Evolutionary conservation across 2,329 filamentous ascomycete species (phyloP).

Genomic region (Paecilomyces variotii): DNA sequence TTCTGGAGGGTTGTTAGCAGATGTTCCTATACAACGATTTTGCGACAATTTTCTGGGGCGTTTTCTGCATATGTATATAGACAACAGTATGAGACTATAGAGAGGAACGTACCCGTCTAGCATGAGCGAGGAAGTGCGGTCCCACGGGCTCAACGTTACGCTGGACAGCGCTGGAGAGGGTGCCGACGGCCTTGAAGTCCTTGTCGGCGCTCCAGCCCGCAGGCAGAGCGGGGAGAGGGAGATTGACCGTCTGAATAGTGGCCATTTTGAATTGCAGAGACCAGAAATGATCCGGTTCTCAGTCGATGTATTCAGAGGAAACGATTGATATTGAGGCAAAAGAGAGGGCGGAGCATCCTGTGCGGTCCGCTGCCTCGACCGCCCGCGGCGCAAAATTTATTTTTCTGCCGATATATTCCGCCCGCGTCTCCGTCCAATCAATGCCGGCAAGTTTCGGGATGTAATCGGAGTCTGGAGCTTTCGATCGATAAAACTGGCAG

Average conservation of each 20-base stretch:
- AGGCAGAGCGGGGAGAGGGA: constrained; percentile 64
- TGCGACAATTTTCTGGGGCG: too few relatives aligned
- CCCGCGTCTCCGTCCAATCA: constrained; percentile 18
- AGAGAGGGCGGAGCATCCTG: neutral
- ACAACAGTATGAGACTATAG: neutral
- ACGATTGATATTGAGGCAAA: neutral
- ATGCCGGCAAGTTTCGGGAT: constrained; percentile 15
- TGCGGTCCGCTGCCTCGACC: neutral
- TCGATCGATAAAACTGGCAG: neutral
- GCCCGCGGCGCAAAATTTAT: constrained; percentile 15
- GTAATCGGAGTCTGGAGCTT: neutral
- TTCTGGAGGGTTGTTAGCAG: constrained; percentile 36
- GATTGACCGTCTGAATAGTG: constrained; percentile 2
- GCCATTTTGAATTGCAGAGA: constrained; percentile 4
- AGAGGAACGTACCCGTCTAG: constrained; percentile 62
- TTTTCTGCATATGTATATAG: too few relatives aligned
- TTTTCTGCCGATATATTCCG: constrained; percentile 27
- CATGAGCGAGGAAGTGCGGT: constrained; percentile 95
- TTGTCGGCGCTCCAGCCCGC: constrained; percentile 75
- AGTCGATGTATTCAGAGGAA: neutral
- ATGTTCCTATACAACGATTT: neutral
- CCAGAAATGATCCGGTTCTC: neutral
- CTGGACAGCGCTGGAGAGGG: constrained; percentile 68
- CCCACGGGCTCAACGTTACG: constrained; percentile 93
- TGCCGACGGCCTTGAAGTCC: constrained; percentile 78